A percentile compares a stretch with the other conserved stretches of the same genome.
phyloP scores from a whole-genome alignment of 176 grass and related monocot genomes.

The Alopecurus myosuroides region DNA sequence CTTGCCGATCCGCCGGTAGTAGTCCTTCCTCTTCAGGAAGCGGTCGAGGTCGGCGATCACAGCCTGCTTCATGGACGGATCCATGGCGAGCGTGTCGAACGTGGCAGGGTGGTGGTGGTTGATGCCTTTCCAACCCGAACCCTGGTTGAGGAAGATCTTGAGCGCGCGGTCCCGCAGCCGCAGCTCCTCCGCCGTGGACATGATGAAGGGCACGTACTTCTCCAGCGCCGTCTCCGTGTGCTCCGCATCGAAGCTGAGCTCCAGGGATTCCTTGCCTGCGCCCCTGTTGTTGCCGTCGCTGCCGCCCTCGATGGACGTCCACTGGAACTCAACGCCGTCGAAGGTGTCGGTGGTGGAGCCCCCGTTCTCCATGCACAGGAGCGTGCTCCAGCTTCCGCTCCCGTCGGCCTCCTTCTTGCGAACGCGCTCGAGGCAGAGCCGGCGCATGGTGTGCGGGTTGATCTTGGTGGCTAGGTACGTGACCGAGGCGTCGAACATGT shows the following conservation, averaged over 20 bases:
- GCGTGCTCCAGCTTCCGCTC: neutral
- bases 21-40: conserved; percentile 12
- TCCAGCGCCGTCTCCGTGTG: neutral
- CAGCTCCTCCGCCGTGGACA: neutral
- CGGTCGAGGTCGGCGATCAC: conserved; percentile 22
- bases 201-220: conserved; percentile 11
- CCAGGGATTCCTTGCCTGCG: neutral
- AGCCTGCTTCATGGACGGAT: neutral
- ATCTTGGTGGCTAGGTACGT: conserved; percentile 30
- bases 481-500: conserved; percentile 7
- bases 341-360: neutral
- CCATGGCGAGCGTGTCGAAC: no score
- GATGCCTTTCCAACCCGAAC: no score
- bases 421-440: neutral
- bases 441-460: conserved; percentile 16
- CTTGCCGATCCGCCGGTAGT: conserved; percentile 19
- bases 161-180: neutral
- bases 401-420: neutral
- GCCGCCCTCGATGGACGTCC: neutral
- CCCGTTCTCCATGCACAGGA: neutral
- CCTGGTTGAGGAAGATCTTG: conserved; percentile 33
- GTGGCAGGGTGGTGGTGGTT: no score
- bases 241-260: neutral
- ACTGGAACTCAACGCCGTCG: neutral
- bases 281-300: neutral